Conservation (phyloP, 352 stramenopile species). For the Globisporangium middletonii region DNA sequence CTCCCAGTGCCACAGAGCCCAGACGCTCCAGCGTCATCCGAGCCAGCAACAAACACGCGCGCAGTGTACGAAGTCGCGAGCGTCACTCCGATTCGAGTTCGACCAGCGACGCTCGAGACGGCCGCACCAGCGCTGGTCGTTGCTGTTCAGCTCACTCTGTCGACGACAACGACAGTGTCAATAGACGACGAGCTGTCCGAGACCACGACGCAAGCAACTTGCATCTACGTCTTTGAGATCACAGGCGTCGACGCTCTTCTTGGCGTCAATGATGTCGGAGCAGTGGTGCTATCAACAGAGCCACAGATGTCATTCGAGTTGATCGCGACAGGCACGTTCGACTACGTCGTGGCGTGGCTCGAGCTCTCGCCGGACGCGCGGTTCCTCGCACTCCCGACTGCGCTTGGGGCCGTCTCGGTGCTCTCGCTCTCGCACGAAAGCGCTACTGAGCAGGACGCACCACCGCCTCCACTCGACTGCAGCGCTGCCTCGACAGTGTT, state of each 20-base stretch:
- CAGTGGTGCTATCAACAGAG: not conserved
- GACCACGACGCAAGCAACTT: not conserved
- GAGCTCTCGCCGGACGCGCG: constrained; percentile 22
- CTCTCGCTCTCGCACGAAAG: not conserved
- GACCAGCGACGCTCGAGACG: not conserved
- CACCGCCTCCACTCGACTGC: constrained; percentile 2
- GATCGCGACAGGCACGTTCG: constrained; percentile 4
- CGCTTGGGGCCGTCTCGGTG: constrained; percentile 4
- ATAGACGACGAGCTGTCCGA: not conserved
- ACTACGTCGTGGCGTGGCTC: constrained; percentile 3
- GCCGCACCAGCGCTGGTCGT: not conserved
- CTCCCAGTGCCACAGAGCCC: not conserved
- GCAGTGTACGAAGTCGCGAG: not conserved
- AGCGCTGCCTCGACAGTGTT: not conserved
- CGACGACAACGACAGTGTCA: not conserved
- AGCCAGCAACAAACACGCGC: not conserved
- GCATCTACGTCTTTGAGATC: constrained; percentile 3
- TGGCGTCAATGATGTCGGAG: not conserved
- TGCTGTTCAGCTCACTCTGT: constrained; percentile 4
- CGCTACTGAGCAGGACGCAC: not conserved
- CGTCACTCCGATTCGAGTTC: not conserved
- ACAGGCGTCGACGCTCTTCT: not conserved
- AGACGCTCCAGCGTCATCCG: not conserved
- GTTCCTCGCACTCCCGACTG: constrained; percentile 18
- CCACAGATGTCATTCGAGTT: constrained; percentile 3